A percentile compares a stretch with the other conserved stretches of the same genome.
phyloP scores from a whole-genome alignment of 2,329 filamentous ascomycete species.

The Karstenula rhodostoma region DNA sequence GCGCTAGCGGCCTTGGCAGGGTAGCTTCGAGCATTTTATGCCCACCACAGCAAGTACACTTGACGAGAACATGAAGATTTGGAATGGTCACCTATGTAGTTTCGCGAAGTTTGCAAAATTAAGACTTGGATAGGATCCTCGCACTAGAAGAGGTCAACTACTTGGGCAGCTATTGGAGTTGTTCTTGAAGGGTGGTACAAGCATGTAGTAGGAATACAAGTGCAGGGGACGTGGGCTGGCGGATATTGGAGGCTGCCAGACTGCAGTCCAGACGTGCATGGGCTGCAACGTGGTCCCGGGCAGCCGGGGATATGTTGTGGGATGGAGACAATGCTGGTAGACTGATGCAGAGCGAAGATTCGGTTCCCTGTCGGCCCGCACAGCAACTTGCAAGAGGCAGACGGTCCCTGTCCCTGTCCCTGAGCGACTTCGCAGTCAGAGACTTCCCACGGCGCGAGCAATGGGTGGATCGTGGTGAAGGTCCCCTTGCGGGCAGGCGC shows the following conservation, averaged over 20 bases:
- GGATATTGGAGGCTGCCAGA: neutral
- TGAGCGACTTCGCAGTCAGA: slow-evolving; percentile 3
- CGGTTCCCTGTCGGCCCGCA: neutral
- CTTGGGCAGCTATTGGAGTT: neutral
- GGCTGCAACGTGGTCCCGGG: slow-evolving; percentile 1
- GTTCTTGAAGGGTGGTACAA: slow-evolving; percentile 9
- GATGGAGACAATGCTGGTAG: neutral
- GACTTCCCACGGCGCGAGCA: slow-evolving; percentile 7
- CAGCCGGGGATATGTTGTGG: neutral
- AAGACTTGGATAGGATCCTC: too few relatives aligned
- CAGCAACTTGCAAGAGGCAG: neutral
- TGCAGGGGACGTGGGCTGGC: slow-evolving; percentile 10
- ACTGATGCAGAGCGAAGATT: too few relatives aligned
- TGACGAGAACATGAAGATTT: too few relatives aligned
- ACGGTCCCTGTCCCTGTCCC: neutral
- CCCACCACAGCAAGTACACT: too few relatives aligned
- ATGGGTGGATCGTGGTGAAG: neutral
- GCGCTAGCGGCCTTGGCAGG: slow-evolving; percentile 26
- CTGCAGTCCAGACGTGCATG: slow-evolving; percentile 9
- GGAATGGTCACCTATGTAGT: too few relatives aligned
- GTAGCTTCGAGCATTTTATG: too few relatives aligned
- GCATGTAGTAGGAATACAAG: neutral
- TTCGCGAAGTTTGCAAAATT: too few relatives aligned
- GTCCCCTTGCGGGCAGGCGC: slow-evolving; percentile 18
- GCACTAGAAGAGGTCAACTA: too few relatives aligned